A percentile compares a stretch with the other conserved stretches of the same genome.
Evolutionary conservation across 2,329 filamentous ascomycete species (phyloP).

Genomic region (Clarireedia hainanense): DNA sequence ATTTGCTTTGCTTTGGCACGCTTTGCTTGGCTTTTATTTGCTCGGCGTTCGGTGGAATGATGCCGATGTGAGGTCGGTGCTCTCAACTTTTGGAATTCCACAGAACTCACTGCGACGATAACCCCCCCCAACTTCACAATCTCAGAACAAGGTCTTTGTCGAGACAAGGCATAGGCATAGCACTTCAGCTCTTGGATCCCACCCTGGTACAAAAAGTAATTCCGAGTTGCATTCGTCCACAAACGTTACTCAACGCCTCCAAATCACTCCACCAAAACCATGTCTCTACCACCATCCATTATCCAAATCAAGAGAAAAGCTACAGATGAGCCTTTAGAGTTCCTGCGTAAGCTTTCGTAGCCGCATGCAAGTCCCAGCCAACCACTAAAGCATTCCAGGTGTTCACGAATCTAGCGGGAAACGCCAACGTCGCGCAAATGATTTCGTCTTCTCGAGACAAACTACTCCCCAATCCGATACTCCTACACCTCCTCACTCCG

Average conservation of each 20-base stretch:
- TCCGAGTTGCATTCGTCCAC: neutral
- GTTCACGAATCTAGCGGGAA: slow-evolving; percentile 25
- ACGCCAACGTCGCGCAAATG: slow-evolving; percentile 17
- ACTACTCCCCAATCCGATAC: slow-evolving; percentile 3
- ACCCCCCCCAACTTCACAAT: no score
- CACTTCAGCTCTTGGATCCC: no score
- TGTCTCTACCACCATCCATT: slow-evolving; percentile 26
- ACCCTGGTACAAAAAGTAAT: no score
- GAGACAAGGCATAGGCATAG: no score
- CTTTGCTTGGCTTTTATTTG: no score
- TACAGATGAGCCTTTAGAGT: slow-evolving; percentile 29
- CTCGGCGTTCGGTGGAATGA: no score
- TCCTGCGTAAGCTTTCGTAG: slow-evolving; percentile 24
- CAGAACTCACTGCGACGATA: no score
- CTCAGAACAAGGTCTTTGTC: no score
- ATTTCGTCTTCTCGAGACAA: slow-evolving; percentile 27
- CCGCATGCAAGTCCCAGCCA: no score
- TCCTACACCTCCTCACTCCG: neutral
- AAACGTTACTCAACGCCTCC: neutral
- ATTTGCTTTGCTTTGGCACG: no score
- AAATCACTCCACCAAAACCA: slow-evolving; percentile 5
- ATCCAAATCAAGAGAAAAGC: slow-evolving; percentile 29
- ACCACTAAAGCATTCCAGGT: slow-evolving; percentile 13
- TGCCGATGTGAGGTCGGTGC: no score
- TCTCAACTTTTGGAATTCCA: no score